Evolutionary conservation across 768 basidiomycete species (phyloP), one percentile per base, ranked within the genome.

Genomic region (Macrolepiota fuliginosa): DNA sequence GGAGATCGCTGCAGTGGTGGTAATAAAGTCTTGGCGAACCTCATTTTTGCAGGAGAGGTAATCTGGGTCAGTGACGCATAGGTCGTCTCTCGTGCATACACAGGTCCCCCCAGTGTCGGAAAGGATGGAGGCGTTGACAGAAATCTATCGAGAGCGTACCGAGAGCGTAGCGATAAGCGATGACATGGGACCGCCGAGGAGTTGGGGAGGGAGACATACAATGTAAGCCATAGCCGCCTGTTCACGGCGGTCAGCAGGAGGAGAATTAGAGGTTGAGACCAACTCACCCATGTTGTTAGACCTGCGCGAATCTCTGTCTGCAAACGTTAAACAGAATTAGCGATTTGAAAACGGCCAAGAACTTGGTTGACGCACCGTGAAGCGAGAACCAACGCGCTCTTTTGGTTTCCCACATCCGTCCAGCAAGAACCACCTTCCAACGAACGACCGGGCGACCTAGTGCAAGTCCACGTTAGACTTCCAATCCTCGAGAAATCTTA

Each of bases 141-240:
- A 90, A 63, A 92, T 91, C 89, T 91, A 45, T 53, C 55, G 19
- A 25, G 27, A 36, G 22, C 35, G 29, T 13, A 54, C n/a, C n/a
- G n/a, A n/a, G n/a, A n/a, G n/a, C n/a, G n/a, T n/a, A n/a, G 37
- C 36, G 54, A 64, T 63, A 54, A 64, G 11, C 36, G 53, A 40
- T 62, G 56, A 64, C 50, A 58, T 58, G 40, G 11, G 0, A 22
- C 29, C 6, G 17, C 36, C 17, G 5, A 49, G 15, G 51, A 39
- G 10, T 19, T 29, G 37, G 54, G 4, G 32, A 60, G 39, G 11
- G 15, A 57, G 46, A 68, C 85, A 66, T 61, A 89, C 89, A 62
- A 92, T 92, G 74, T 93, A 92, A 19, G 91, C 88, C 91, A 92
- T 93, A 35, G 89, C 86, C 4, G 88, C 89, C 83, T 90, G 63